Base-by-base conservation (phyloP, 2,329 filamentous ascomycete species). In the Epichloe scottii region DNA sequence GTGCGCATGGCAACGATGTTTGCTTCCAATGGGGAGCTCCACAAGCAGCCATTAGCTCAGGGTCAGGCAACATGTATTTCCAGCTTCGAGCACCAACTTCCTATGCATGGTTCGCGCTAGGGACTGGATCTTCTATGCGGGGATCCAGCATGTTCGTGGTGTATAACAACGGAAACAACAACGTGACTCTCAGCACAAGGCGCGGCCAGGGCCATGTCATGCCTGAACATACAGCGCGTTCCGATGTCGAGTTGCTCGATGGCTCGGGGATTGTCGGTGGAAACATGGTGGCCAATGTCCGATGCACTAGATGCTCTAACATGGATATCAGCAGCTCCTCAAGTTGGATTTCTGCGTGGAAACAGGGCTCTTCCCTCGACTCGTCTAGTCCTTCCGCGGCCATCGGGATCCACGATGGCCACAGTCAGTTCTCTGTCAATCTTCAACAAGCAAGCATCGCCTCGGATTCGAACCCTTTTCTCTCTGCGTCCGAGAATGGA, bases 121-220 rank as follows among this genome's bases (percentile, higher is more conserved):
- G 78, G 30, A 77, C 76, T 30, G 82, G 81, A 45, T 58, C 59
- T 0, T 52, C 55, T 42, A 85, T 85, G 82, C 40, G 61, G 14
- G 75, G 72, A 37, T 63, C 80, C 48, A 75, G 79, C 60, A 81
- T 84, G 51, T 83, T 85, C 60, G 56, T 85, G 58, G 70, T 84
- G 56, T 85, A 85, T 62, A 65, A 75, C 46, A 71, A 81, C 55
- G 78, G 78, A 52, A 55, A 58, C 2, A 75, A 75, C 54, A 83
- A 84, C 58, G 70, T 84, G 21, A 85, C 81, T 1, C 61, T 85
- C 49, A 83, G 80, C 54, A 72, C 79, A 1, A 75, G 82, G 21
- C 57, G 62, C 3, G 78, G 74, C 33, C 65, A 58, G 1, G 70
- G 71, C 10, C 68, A 83, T 55, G 54, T 62, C 35, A 63, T 69